A percentile compares a stretch with the other conserved stretches of the same genome.
Evolutionary conservation across 352 stramenopile species (phyloP).

Genomic region (Pythium chondricola): DNA sequence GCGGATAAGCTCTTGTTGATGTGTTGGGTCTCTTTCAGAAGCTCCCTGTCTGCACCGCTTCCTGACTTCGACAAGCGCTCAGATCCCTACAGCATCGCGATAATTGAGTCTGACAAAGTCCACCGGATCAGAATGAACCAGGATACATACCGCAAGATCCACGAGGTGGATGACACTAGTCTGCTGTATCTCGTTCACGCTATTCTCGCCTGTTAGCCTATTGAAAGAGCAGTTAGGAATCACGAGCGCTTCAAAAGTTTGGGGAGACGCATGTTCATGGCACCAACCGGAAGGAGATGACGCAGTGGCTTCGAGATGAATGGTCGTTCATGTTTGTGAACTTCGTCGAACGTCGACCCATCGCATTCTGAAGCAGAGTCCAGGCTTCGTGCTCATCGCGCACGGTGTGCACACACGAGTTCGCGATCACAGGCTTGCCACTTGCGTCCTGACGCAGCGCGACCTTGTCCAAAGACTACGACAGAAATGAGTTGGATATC

Average conservation of each 20-base stretch:
- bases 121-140: neutral
- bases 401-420: constrained; percentile 55
- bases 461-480: constrained; percentile 57
- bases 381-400: constrained; percentile 54
- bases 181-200: constrained; percentile 45
- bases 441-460: constrained; percentile 62
- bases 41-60: constrained; percentile 60
- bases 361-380: constrained; percentile 54
- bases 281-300: constrained; percentile 71
- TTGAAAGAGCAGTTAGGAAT: neutral
- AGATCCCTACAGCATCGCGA: constrained; percentile 40
- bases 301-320: constrained; percentile 80
- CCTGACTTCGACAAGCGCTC: constrained; percentile 79
- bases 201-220: constrained; percentile 60
- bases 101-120: neutral
- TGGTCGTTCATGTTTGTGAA: constrained; percentile 81
- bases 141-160: constrained; percentile 56
- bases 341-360: constrained; percentile 66
- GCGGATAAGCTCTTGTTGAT: constrained; percentile 88
- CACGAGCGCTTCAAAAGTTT: neutral
- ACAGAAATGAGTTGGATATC: constrained; percentile 2
- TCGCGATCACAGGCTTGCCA: constrained; percentile 56
- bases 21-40: constrained; percentile 76
- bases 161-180: constrained; percentile 71
- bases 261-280: too few species aligned